phyloP scores from a whole-genome alignment of 2,329 filamentous ascomycete genomes.

The Ceratocystis destructans region DNA sequence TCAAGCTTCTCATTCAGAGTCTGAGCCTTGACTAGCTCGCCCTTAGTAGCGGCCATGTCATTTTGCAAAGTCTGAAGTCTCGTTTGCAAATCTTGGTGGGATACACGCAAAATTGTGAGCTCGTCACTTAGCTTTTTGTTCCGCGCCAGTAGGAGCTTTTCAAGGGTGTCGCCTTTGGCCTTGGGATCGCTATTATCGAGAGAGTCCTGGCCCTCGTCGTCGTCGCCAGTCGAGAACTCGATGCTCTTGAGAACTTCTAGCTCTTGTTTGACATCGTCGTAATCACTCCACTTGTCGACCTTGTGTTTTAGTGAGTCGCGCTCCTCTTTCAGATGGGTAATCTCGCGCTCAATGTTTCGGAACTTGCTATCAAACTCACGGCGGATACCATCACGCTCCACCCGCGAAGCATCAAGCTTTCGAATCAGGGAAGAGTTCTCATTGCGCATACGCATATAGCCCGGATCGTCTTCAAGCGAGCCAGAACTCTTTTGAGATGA shows the following conservation, averaged over 20 bases:
- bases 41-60: constrained; percentile 68
- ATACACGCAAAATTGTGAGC: constrained; percentile 80
- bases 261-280: constrained; percentile 92
- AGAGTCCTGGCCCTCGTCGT: constrained; percentile 38
- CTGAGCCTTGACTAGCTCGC: constrained; percentile 72
- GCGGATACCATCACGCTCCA: constrained; percentile 72
- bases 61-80: constrained; percentile 70
- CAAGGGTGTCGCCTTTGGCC: constrained; percentile 61
- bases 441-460: constrained; percentile 73
- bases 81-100: constrained; percentile 78
- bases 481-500: constrained; percentile 47
- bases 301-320: constrained; percentile 67
- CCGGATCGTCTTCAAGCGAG: constrained; percentile 74
- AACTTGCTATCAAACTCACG: constrained; percentile 62
- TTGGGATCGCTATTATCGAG: constrained; percentile 30
- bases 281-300: constrained; percentile 81
- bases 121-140: constrained; percentile 97
- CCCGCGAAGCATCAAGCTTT: constrained; percentile 68
- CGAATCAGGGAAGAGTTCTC: constrained; percentile 87
- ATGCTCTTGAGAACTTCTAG: constrained; percentile 95
- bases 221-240: constrained; percentile 84
- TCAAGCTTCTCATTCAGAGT: constrained; percentile 80
- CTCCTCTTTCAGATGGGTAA: constrained; percentile 60
- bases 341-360: constrained; percentile 66
- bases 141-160: constrained; percentile 77